Conservation (phyloP, 2,329 filamentous ascomycete genomes). For the Colletotrichum liaoningense region DNA sequence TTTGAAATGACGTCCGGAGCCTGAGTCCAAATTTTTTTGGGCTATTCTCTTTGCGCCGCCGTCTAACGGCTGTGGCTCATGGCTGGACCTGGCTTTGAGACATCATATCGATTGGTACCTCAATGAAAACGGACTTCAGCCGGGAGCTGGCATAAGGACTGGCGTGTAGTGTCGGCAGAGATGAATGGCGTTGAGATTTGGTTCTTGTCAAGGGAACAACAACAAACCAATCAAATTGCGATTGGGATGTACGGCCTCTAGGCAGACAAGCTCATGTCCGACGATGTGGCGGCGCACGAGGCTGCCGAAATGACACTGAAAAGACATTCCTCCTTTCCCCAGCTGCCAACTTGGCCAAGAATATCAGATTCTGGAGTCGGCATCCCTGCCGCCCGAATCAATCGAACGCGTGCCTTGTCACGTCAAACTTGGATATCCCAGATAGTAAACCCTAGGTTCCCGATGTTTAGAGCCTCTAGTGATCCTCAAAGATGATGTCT, state of each 20-base stretch:
- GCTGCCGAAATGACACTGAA: constrained; percentile 26
- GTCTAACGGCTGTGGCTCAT: constrained; percentile 28
- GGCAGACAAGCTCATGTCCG: constrained; percentile 9
- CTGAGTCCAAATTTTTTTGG: background rate
- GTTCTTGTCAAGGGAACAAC: background rate
- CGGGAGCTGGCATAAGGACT: constrained; percentile 1
- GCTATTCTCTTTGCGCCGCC: background rate
- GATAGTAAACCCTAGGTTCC: constrained; percentile 25
- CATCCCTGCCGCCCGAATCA: constrained; percentile 16
- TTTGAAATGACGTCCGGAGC: constrained; percentile 2
- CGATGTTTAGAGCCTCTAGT: background rate
- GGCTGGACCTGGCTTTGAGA: constrained; percentile 25
- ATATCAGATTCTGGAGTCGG: constrained; percentile 10
- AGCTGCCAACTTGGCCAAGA: constrained; percentile 10
- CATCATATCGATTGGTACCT: constrained; percentile 23
- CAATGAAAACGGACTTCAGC: constrained; percentile 5
- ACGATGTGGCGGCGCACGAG: constrained; percentile 15
- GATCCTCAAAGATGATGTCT: constrained; percentile 19
- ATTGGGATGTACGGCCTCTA: background rate
- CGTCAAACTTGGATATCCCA: constrained; percentile 28
- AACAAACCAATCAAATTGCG: constrained; percentile 7
- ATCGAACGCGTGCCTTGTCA: constrained; percentile 16
- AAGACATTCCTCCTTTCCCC: constrained; percentile 10
- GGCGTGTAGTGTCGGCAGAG: constrained; percentile 1
- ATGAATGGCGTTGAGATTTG: constrained; percentile 1